Conservation (phyloP, 169 alveolate genomes). For the Eimeria maxima region DNA sequence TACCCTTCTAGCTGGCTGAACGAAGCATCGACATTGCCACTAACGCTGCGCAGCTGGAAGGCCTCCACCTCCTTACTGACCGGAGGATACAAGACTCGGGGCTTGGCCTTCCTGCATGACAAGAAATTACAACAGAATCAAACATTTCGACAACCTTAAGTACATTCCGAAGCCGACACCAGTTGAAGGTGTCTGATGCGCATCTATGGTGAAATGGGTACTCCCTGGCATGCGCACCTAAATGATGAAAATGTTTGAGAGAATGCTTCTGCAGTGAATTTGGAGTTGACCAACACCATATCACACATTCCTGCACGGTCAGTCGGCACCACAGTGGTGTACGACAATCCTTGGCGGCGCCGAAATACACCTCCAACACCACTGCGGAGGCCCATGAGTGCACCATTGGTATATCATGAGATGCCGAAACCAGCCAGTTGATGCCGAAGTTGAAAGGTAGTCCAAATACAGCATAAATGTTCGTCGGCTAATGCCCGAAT, state of each 20-base stretch:
- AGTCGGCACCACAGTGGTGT: conserved; percentile 53
- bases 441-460: background rate
- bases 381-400: background rate
- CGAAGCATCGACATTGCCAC: background rate
- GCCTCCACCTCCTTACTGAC: conserved; percentile 39
- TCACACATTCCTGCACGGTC: conserved; percentile 84
- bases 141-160: background rate
- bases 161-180: background rate
- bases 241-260: conserved; percentile 86
- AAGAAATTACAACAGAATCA: background rate
- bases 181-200: background rate
- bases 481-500: background rate
- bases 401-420: background rate
- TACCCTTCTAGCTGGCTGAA: conserved; percentile 37
- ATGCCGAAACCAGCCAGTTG: background rate
- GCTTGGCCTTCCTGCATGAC: conserved; percentile 28
- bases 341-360: conserved; percentile 29
- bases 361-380: no score
- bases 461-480: no score
- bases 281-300: conserved; percentile 88
- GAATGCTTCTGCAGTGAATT: conserved; percentile 88
- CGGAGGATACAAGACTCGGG: conserved; percentile 59
- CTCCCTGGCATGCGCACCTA: conserved; percentile 15
- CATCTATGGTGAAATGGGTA: background rate
- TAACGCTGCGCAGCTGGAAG: background rate